Evolutionary conservation across 1,284 basidiomycete species (phyloP), one percentile per base, ranked within the genome.

Genomic region (Schizophyllum amplum): DNA sequence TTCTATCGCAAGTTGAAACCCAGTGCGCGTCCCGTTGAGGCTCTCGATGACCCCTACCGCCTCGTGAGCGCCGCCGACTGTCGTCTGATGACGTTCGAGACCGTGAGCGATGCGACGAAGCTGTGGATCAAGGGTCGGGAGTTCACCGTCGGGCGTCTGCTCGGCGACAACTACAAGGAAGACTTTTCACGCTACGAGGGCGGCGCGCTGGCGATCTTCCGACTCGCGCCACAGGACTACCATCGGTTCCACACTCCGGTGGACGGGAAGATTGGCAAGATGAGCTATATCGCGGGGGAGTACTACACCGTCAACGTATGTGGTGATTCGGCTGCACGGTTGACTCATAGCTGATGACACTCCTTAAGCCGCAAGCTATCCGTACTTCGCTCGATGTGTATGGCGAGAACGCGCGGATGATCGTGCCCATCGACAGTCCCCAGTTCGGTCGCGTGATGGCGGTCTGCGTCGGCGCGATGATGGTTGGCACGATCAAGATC

Each of bases 81-180:
- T 68, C 86, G 96, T 24, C 81, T 98, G 65, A 96, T 98, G 89
- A 86, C 87, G 0, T 99, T 98, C 69, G 86, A 90, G 66, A 87
- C 83, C 0, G 85, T 98, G 6, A 75, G 71, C 51, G 89, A 92
- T 56, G 95, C 97, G 1, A 98, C 92, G 1, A 75, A 78, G 22
- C 73, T 99, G 4, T 99, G 97, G 96, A 97, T 99, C 74, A 99
- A 99, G 68, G 97, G 96, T 0, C 84, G 93, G 23, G 93, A 97
- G 63, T 98, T 98, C 67, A 87, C 84, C 0, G 79, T 98, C 1
- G 77, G 73, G 1, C 79, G 86, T 1, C 75, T 99, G 47, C 79
- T 99, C 0, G 95, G 95, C 0, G 87, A 91, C 5, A 74, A 73
- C 6, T 93, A 93, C 69, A 82, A 82, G 58, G 75, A 79, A 22